A percentile compares a stretch with the other conserved stretches of the same genome.
Conservation (phyloP, 495 filamentous ascomycete species). For the Penicillium roqueforti region DNA sequence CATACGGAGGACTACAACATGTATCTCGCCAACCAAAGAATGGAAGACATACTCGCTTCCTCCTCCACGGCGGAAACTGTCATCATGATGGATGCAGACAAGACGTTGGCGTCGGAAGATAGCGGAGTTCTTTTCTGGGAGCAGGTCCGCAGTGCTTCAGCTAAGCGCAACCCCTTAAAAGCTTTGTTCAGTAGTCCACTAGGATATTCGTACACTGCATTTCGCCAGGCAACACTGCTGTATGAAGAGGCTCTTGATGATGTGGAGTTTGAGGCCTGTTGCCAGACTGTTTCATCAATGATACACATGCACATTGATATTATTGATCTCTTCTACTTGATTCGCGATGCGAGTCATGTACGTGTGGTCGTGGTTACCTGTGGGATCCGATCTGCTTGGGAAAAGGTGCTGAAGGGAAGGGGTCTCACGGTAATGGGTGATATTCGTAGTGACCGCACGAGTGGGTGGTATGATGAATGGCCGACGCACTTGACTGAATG, state of each 20-base stretch:
- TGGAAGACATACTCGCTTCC: constrained; percentile 36
- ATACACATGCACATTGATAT: constrained; percentile 48
- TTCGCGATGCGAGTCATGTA: constrained; percentile 38
- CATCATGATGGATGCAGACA: constrained; percentile 57
- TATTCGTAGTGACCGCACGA: too few species aligned
- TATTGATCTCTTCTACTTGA: constrained; percentile 36
- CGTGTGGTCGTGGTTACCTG: constrained; percentile 54
- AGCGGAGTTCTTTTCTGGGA: constrained; percentile 54
- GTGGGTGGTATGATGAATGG: too few species aligned
- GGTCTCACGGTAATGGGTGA: too few species aligned
- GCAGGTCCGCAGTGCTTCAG: constrained; percentile 13
- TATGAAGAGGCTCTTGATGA: constrained; percentile 48
- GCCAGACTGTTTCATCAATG: constrained; percentile 45
- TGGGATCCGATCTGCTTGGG: constrained; percentile 55
- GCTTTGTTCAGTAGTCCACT: constrained; percentile 46
- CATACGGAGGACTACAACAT: constrained; percentile 45
- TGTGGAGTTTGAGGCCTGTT: constrained; percentile 45
- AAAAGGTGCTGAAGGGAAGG: constrained; percentile 44
- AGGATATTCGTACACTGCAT: constrained; percentile 46
- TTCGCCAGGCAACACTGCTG: constrained; percentile 53
- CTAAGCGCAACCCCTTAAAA: constrained; percentile 34
- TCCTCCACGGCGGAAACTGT: constrained; percentile 35
- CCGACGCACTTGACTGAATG: too few species aligned
- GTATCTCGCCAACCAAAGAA: constrained; percentile 21
- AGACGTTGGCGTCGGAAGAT: constrained; percentile 52